Base-by-base conservation (phyloP, 2,329 filamentous ascomycete species). In the Hypoxylon sp. region DNA sequence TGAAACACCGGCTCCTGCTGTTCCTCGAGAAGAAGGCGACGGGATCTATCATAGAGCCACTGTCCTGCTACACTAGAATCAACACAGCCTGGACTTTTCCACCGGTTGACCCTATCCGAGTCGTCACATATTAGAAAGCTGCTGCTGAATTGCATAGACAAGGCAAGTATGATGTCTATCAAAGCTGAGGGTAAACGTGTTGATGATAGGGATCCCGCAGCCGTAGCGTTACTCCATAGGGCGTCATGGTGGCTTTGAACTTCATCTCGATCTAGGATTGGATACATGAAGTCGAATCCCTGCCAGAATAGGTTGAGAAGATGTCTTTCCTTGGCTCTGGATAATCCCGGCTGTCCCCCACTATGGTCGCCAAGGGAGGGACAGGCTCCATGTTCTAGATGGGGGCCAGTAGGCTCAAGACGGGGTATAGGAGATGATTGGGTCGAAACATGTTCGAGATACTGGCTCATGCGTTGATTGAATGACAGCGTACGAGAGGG, bases 251-350 rank as follows among this genome's bases (percentile, higher is more conserved):
- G 34, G 14, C n/a, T 36, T 36, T 5, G 34, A n/a, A 36, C 13
- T n/a, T 36, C 34, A n/a, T 36, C 13, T n/a, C 34, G 34, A 36
- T 36, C 34, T 36, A 36, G 34, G 5, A 36, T n/a, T 36, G 34
- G 34, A 36, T 14, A 36, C 13, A 36, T 36, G 14, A 36, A 36
- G 11, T 36, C 34, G 34, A 36, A 36, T n/a, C 34, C 34, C 14
- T 36, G 34, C 34, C 34, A 36, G 34, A 36, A 36, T 6, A 36
- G 14, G 14, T 6, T 36, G 5, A 36, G 34, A 36, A 36, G 34
- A 36, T 36, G 34, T 36, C 34, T 36, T 36, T 36, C 34, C 34
- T 36, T 36, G 34, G 34, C 34, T n/a, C 34, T 36, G 34, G 34
- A 36, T 36, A 36, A 36, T 2, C 5, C 34, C 4, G 34, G 34